Conservation (phyloP, 345 rosid genomes). For the Psidium friedrichsthalianum region DNA sequence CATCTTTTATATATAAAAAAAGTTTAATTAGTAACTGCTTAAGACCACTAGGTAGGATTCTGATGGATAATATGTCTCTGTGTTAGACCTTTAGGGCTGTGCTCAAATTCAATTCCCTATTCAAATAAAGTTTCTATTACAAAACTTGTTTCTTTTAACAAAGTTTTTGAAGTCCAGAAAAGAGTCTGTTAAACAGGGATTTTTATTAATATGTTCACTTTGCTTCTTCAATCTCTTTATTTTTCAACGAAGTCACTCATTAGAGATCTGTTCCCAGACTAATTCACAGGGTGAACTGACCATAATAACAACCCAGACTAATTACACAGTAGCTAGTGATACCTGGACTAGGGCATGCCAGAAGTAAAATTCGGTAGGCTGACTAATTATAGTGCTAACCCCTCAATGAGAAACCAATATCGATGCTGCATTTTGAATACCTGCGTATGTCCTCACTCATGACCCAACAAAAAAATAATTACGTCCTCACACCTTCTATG, state of each 20-base stretch:
- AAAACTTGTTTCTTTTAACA: neutral
- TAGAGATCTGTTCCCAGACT: neutral
- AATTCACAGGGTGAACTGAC: neutral
- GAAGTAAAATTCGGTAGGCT: neutral
- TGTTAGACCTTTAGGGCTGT: neutral
- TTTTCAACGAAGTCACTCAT: neutral
- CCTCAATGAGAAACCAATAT: neutral
- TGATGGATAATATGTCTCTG: neutral
- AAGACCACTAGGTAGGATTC: neutral
- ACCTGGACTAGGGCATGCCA: neutral
- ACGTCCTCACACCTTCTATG: neutral
- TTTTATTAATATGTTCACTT: neutral
- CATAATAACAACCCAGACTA: neutral
- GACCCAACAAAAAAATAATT: neutral
- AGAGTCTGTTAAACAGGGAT: neutral
- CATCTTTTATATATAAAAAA: neutral
- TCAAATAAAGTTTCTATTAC: neutral
- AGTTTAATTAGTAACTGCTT: neutral
- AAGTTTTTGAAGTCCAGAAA: neutral
- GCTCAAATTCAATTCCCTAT: neutral
- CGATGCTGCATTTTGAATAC: neutral
- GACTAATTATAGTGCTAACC: neutral
- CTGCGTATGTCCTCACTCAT: neutral
- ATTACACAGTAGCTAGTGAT: neutral
- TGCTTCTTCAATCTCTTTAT: neutral